Percentiles rank a stretch among this genome's conserved stretches.
Evolutionary conservation across 306 rosid species (phyloP).

Genomic region (Gleditsia sinensis): DNA sequence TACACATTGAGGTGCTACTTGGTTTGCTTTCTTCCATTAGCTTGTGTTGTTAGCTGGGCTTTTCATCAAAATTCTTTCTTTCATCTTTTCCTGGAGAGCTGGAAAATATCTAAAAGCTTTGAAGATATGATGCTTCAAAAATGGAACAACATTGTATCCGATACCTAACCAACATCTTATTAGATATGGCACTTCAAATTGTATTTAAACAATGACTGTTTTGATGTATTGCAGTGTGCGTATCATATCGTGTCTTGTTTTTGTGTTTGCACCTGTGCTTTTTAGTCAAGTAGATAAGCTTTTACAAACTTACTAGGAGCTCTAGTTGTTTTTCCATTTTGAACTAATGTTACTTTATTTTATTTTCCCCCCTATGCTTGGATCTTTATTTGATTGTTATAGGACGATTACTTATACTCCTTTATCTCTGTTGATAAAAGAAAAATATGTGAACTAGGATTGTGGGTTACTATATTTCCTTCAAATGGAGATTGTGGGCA

Average conservation of each 20-base stretch:
- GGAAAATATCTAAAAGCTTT: conserved; percentile 7
- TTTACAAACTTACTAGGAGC: not conserved
- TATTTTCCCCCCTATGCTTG: not conserved
- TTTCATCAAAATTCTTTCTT: not conserved
- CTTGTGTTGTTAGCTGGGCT: not conserved
- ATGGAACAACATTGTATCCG: too few species aligned
- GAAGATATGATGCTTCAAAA: too few species aligned
- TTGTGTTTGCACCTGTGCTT: too few species aligned
- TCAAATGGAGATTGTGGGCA: conserved; percentile 20
- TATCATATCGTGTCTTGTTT: too few species aligned
- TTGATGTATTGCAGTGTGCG: too few species aligned
- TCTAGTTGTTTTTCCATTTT: conserved; percentile 2
- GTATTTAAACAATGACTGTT: too few species aligned
- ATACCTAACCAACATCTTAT: too few species aligned
- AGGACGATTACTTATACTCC: not conserved
- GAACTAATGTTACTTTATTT: too few species aligned
- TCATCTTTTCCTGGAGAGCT: conserved; percentile 5
- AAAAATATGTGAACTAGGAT: too few species aligned
- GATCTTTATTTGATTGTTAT: too few species aligned
- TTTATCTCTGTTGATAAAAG: not conserved
- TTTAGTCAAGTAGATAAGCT: not conserved
- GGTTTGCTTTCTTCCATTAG: not conserved
- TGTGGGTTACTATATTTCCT: not conserved
- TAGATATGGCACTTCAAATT: too few species aligned
- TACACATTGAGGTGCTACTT: not conserved